Percentiles rank a stretch among this genome's conserved stretches.
These are phyloP conservation scores for Claviceps pusilla DNA, from an alignment of 2,329 filamentous ascomycete species.

Conservation along the genomic window DNA sequence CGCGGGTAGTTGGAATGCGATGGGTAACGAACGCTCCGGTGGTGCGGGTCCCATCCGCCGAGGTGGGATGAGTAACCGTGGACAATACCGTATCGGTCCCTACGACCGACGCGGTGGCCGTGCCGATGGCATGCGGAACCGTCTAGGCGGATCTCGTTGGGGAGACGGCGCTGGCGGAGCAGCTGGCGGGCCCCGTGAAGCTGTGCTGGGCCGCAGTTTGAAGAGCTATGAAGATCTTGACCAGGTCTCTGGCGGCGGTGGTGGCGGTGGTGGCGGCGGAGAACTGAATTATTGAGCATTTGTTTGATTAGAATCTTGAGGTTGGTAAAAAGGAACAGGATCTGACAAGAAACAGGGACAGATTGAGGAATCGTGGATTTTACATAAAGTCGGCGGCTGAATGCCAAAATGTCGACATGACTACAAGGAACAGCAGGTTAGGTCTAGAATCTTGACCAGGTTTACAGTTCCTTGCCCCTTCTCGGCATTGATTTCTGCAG, in stretches of 20 bases:
- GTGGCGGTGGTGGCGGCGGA: slow-evolving; percentile 57
- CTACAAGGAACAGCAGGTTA: background rate
- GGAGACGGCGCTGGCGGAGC: slow-evolving; percentile 63
- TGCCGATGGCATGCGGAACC: slow-evolving; percentile 36
- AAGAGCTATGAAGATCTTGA: slow-evolving; percentile 98
- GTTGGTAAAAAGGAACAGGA: slow-evolving; percentile 11
- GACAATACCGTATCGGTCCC: slow-evolving; percentile 51
- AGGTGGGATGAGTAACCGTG: slow-evolving; percentile 38
- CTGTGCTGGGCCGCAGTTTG: slow-evolving; percentile 78
- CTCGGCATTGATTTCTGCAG: background rate
- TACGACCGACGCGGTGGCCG: slow-evolving; percentile 54
- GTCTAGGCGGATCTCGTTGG: slow-evolving; percentile 44
- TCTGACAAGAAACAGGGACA: background rate
- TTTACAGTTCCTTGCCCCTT: background rate
- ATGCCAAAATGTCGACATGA: background rate
- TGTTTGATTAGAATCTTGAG: background rate
- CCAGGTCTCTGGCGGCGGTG: slow-evolving; percentile 56
- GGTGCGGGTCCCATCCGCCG: slow-evolving; percentile 51
- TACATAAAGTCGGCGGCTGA: background rate
- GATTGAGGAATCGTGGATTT: background rate
- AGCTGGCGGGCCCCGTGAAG: slow-evolving; percentile 73
- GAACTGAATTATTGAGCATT: slow-evolving; percentile 68
- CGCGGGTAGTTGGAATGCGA: slow-evolving; percentile 34
- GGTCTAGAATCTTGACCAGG: background rate
- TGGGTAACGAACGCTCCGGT: slow-evolving; percentile 41